Conservation (phyloP, 2,329 filamentous ascomycete species). For the Trichoderma sp. region DNA sequence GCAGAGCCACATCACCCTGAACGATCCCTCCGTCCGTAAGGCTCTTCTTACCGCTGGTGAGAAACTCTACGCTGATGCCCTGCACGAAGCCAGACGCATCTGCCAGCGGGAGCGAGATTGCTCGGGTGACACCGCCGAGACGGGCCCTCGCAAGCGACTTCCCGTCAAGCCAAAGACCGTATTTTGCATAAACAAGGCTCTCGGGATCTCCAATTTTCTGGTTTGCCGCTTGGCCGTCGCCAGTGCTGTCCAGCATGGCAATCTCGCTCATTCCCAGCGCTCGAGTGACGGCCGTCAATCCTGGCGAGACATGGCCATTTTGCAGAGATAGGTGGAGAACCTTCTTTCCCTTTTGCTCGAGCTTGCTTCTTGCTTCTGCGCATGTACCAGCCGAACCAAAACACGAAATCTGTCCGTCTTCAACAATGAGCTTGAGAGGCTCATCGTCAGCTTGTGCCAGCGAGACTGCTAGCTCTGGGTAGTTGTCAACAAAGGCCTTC, state of each 20-base stretch:
- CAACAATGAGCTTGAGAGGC: slow-evolving; percentile 9
- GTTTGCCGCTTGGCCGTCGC: slow-evolving; percentile 39
- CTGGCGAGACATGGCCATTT: slow-evolving; percentile 33
- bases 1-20: slow-evolving; percentile 42
- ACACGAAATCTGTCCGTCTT: slow-evolving; percentile 3
- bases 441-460: not conserved
- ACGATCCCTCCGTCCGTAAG: slow-evolving; percentile 40
- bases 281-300: slow-evolving; percentile 48
- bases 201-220: slow-evolving; percentile 29
- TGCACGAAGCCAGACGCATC: slow-evolving; percentile 31
- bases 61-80: slow-evolving; percentile 33
- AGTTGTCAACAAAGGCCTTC: slow-evolving; percentile 15
- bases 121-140: slow-evolving; percentile 43
- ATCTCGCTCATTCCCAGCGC: slow-evolving; percentile 52
- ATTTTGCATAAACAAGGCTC: slow-evolving; percentile 38
- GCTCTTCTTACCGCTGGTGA: slow-evolving; percentile 17
- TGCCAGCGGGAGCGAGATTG: slow-evolving; percentile 39
- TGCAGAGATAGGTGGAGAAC: slow-evolving; percentile 5
- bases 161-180: slow-evolving; percentile 41
- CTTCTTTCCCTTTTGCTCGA: not conserved
- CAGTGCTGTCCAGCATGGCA: slow-evolving; percentile 39
- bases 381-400: slow-evolving; percentile 2
- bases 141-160: slow-evolving; percentile 40
- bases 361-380: not conserved
- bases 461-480: slow-evolving; percentile 9